These are phyloP conservation scores for Adansonia rubrostipa DNA, from an alignment of 441 rosid species.

Conservation along the genomic window DNA sequence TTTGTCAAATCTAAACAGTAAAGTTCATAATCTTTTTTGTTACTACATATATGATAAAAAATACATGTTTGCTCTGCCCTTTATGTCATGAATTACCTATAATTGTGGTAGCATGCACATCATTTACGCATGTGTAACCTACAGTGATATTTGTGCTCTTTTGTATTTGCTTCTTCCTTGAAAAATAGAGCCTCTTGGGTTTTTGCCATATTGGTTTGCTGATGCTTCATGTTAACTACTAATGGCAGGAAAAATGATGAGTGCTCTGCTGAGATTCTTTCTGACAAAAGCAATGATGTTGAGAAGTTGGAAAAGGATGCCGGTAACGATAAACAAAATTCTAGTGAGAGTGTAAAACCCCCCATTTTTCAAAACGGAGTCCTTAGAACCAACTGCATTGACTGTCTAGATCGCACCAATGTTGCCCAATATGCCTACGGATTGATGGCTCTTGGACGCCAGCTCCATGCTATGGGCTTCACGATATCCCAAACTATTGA, in stretches of 20 bases:
- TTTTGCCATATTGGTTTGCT: not conserved
- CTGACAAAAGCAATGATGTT: conserved; percentile 35
- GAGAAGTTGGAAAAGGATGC: conserved; percentile 34
- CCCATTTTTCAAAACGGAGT: not conserved
- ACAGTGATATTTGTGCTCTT: not conserved
- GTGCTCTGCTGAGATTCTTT: conserved; percentile 17
- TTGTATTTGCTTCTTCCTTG: not conserved
- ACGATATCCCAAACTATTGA: conserved; percentile 50
- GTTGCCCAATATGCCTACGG: too few relatives aligned
- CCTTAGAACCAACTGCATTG: too few relatives aligned
- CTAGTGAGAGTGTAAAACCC: conserved; percentile 39
- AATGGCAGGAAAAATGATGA: conserved; percentile 46
- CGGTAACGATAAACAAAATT: conserved; percentile 21
- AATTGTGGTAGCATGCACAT: too few relatives aligned
- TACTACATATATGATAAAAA: not conserved
- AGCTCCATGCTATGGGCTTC: conserved; percentile 57
- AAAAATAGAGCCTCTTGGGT: not conserved
- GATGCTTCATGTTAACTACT: not conserved
- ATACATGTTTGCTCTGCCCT: not conserved
- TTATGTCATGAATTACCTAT: too few relatives aligned
- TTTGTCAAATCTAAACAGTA: too few relatives aligned
- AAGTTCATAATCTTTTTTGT: not conserved
- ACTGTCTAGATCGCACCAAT: too few relatives aligned
- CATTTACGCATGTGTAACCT: not conserved
- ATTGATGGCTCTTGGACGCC: conserved; percentile 65